These are phyloP conservation scores for Aspergillus hortae DNA, from an alignment of 2,329 filamentous ascomycete genomes.

Conservation along the genomic window DNA sequence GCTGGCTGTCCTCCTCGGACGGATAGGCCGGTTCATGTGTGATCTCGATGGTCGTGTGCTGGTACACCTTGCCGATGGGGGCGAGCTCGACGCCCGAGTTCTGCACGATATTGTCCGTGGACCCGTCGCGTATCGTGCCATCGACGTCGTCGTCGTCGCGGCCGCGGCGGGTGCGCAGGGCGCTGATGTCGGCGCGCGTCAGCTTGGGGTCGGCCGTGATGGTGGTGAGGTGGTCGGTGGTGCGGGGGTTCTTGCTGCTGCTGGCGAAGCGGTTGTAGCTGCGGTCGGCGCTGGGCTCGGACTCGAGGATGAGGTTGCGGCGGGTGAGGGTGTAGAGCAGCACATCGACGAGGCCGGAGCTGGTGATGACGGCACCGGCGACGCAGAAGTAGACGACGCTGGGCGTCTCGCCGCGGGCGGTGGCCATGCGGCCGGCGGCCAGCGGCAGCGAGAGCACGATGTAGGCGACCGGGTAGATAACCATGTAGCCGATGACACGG, in stretches of 20 bases:
- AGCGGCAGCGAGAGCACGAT: constrained; percentile 62
- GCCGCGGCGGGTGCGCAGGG: constrained; percentile 14
- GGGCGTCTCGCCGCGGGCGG: constrained; percentile 31
- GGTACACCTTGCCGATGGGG: constrained; percentile 39
- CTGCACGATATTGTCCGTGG: constrained; percentile 44
- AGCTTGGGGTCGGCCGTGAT: constrained; percentile 26
- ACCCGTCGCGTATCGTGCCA: constrained; percentile 38
- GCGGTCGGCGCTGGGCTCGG: constrained; percentile 41
- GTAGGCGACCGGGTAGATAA: constrained; percentile 52
- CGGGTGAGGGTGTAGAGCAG: constrained; percentile 57
- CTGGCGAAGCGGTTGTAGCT: constrained; percentile 31
- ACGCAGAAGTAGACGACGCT: constrained; percentile 47
- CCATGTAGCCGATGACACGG: constrained; percentile 46
- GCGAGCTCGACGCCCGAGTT: constrained; percentile 25
- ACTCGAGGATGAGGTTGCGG: constrained; percentile 52
- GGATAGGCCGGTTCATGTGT: constrained; percentile 34
- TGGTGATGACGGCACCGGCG: constrained; percentile 55
- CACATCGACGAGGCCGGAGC: constrained; percentile 58
- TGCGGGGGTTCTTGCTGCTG: constrained; percentile 23
- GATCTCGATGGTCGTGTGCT: constrained; percentile 44
- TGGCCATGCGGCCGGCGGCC: constrained; percentile 47
- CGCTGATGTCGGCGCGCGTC: constrained; percentile 17
- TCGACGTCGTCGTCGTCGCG: constrained; percentile 18
- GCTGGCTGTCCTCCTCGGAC: constrained; percentile 20
- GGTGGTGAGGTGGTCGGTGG: constrained; percentile 27